Base-by-base conservation (phyloP, 2,329 filamentous ascomycete genomes). In the Reticulascus tulasneorum region DNA sequence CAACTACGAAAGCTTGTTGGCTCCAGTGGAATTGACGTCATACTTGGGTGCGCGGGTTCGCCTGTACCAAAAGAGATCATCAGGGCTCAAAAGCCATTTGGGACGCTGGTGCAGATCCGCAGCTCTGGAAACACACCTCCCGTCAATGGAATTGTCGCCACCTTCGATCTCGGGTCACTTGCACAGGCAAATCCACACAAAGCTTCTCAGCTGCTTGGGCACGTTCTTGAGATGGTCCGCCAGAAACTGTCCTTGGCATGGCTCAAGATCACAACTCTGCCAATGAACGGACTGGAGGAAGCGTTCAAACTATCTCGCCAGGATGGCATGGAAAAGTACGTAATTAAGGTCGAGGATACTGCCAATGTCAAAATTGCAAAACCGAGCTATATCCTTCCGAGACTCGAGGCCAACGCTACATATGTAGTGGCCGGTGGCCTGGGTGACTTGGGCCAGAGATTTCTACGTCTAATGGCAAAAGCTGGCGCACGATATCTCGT, bases 41-140 rank as follows among this genome's bases (percentile, higher is more conserved):
- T 62, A 2, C 23, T 65, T 4, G 64, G 69, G 48, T 68, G 64
- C 0, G 51, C 71, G 1, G 46, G 59, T 1, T 67, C 67, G 1
- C 65, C 70, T 9, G 46, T 55, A 3, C 47, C 70, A 2, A 54
- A 55, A 4, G 62, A 64, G 23, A 63, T 23, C 64, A 0, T 71
- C 61, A 63, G 53, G 56, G 6, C 67, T 60, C 35, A 74, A 9
- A 62, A 62, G 23, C 53, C 52, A 4, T 66, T 67, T 41, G 69
- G 67, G 2, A 56, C 62, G 4, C 67, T 73, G 33, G 47, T 73
- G 6, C 67, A 74, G 35, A 59, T 72, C 25, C 61, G 64, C 8
- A 60, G 56, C 43, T 46, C 56, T 23, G 64, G 66, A 21, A 53
- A 20, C 10, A 24, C 34, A 10, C 23, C 16, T 19, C 18, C 24